These are phyloP conservation scores for Stentor coeruleus DNA, from an alignment of 73 alveolate species.

Conservation along the genomic window DNA sequence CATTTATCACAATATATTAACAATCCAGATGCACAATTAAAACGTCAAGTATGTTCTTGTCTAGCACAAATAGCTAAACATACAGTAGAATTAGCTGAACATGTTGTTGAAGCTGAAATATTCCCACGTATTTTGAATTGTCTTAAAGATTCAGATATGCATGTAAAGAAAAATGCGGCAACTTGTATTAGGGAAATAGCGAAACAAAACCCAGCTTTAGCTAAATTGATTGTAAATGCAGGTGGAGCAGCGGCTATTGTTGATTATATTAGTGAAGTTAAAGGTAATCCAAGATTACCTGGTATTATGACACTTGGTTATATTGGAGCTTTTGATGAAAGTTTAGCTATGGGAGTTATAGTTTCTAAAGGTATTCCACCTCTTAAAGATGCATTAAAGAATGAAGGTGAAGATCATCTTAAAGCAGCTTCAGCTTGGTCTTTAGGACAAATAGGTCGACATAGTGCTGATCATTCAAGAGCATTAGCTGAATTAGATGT, in stretches of 20 bases:
- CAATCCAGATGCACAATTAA: slow-evolving; percentile 45
- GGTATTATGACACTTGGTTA: slow-evolving; percentile 98
- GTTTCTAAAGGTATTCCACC: slow-evolving; percentile 63
- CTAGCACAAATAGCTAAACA: slow-evolving; percentile 98
- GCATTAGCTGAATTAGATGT: slow-evolving; percentile 97
- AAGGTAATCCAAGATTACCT: slow-evolving; percentile 84
- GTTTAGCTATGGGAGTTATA: slow-evolving; percentile 94
- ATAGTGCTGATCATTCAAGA: slow-evolving; percentile 89
- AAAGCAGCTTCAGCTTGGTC: slow-evolving; percentile 99
- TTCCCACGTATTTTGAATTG: slow-evolving; percentile 97
- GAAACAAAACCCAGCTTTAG: slow-evolving; percentile 93
- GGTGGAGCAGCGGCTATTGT: slow-evolving; percentile 98
- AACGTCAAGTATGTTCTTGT: slow-evolving; percentile 94
- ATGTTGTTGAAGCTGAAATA: slow-evolving; percentile 92
- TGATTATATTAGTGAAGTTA: slow-evolving; percentile 93
- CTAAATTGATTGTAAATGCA: slow-evolving; percentile 94
- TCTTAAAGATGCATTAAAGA: slow-evolving; percentile 83
- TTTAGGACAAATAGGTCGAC: slow-evolving; percentile 93
- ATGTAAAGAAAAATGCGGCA: slow-evolving; percentile 95
- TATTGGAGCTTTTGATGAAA: slow-evolving; percentile 91
- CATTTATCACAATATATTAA: slow-evolving; percentile 31
- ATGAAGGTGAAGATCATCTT: slow-evolving; percentile 95
- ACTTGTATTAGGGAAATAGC: slow-evolving; percentile 99
- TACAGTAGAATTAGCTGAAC: slow-evolving; percentile 97
- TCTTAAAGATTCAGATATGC: slow-evolving; percentile 81